A percentile compares a stretch with the other conserved stretches of the same genome.
Evolutionary conservation across 129 eudicot species (phyloP).

Genomic region (Escallonia herrerae): DNA sequence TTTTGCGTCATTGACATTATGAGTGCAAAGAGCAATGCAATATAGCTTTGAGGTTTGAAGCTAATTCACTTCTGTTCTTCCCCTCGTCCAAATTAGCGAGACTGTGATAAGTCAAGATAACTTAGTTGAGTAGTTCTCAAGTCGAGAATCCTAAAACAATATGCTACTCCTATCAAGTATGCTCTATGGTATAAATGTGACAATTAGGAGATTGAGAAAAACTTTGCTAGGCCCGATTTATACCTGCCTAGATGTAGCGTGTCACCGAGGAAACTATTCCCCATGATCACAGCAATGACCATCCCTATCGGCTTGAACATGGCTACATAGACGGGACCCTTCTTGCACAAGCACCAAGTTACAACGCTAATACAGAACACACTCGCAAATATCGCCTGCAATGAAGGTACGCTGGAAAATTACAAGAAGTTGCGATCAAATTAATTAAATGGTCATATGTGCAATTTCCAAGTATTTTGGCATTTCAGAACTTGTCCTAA

Average conservation of each 20-base stretch:
- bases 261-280: slow-evolving; percentile 46
- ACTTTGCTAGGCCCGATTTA: neutral
- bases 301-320: slow-evolving; percentile 56
- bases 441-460: too few species aligned
- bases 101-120: neutral
- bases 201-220: neutral
- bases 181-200: neutral
- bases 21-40: neutral
- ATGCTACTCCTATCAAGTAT: too few species aligned
- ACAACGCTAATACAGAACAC: slow-evolving; percentile 31
- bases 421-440: too few species aligned
- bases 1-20: too few species aligned
- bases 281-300: slow-evolving; percentile 50
- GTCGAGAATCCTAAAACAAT: neutral
- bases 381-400: slow-evolving; percentile 38
- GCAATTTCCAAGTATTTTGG: too few species aligned
- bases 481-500: too few species aligned
- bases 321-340: slow-evolving; percentile 59
- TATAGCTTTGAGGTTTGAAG: neutral
- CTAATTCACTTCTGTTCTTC: neutral
- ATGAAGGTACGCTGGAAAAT: neutral
- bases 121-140: too few species aligned
- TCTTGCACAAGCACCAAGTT: slow-evolving; percentile 54
- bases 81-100: neutral
- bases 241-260: slow-evolving; percentile 60